Base-by-base conservation (phyloP, 345 rosid genomes). In the Salix udensis region DNA sequence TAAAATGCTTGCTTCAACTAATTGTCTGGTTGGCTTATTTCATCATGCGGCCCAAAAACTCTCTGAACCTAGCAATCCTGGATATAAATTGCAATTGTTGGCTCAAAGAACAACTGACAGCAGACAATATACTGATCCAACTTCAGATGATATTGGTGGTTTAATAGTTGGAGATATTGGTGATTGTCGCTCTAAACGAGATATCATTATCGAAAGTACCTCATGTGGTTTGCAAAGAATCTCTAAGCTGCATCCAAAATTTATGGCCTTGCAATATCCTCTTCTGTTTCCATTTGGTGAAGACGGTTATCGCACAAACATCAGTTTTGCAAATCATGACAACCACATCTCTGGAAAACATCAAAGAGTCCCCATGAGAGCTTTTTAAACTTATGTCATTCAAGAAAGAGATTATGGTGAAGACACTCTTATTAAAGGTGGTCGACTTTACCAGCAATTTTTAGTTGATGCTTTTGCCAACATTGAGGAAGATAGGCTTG, bases 331-430 rank as follows among this genome's bases (percentile, higher is more conserved):
- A 1, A 3, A 65, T 6, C 15, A 11, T 1, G 68, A 30, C 1
- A 0, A 65, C 0, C 19, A 65, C 0, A 4, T 5, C 0, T 2
- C 7, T 6, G 14, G 34, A 6, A 62, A 23, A 26, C 1, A 1
- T 0, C 23, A 23, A n/a, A 23, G 36, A 4, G 26, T 23, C 0
- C 10, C 68, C 0, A 65, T 30, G 68, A 65, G 68, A 30, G 68
- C 6, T 0, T 65, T 1, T 4, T 65, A 26, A 31, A 23, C 37
- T 11, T 65, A 26, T 30, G 3, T 10, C 0, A 30, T 65, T 14
- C 8, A 65, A 0, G 68, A 65, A 0, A 26, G 64, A 3, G 9
- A 2, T 0, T 0, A 13, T 16, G 16, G 34, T 0, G 7, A 2
- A 5, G 2, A 3, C 11, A 42, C 24, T 8, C 16, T 40, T 0